Base-by-base conservation (phyloP, 805 yeast species). In the Lipomyces kockii region DNA sequence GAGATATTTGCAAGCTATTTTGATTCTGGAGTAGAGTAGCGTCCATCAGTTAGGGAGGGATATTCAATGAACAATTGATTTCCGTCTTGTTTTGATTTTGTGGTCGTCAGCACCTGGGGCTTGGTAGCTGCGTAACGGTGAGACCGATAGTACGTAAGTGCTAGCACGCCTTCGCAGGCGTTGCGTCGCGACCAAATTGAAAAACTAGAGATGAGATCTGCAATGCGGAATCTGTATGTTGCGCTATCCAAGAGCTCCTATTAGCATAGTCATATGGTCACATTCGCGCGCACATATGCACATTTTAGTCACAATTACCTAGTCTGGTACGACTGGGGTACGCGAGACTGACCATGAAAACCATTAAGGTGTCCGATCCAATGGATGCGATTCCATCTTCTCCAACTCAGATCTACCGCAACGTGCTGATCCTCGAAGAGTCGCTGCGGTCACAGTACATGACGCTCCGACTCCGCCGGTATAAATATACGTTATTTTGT, bases 361-460 rank as follows among this genome's bases (percentile, higher is more conserved):
- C 34, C 17, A 2, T 11, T 17, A n/a, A 17, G 49, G 20, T 43
- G 49, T n/a, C 55, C 14, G 55, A 52, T 52, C 55, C 43, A 8
- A 65, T 69, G 68, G 69, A 64, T 61, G 61, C 72, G 20, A 67
- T 67, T 22, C 72, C 72, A 37, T 65, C 72, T 3, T 60, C 75
- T 6, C 78, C 86, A 29, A 76, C 80, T 4, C 77, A 89, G 80
- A 87, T 92, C 17, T 91, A 89, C 77, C 84, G 96, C 58, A 92
- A 94, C 76, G 78, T 95, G 72, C 80, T 94, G 59, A 89, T 94
- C 17, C 78, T 93, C 62, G 99, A 94, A 77, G 97, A 93, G 75
- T 87, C 91, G 63, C 81, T 95, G 61, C 83, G 98, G 52, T 87
- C 85, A 68, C 98, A 94, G 79, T 90, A 89, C 59, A 80, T 83